Percentiles rank a stretch among this genome's conserved stretches.
phyloP scores from a whole-genome alignment of 2,329 filamentous ascomycete genomes.

The Ophiobolus disseminans region DNA sequence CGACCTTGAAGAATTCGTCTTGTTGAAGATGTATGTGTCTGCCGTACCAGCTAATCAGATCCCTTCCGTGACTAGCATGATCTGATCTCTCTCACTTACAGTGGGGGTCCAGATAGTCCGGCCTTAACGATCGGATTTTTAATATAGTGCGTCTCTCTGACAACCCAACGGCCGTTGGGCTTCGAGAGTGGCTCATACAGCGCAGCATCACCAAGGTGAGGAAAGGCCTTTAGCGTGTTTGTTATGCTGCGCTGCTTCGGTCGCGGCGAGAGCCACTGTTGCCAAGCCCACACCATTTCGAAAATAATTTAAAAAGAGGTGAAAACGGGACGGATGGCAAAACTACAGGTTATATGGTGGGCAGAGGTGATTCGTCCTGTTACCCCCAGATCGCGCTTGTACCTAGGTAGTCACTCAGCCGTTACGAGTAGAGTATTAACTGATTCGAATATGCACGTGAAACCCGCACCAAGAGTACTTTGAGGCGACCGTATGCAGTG shows the following conservation, averaged over 20 bases:
- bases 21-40: neutral
- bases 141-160: conserved; percentile 2
- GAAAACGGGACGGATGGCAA: neutral
- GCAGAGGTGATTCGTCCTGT: neutral
- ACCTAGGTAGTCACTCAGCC: neutral
- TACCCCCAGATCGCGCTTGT: neutral
- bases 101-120: neutral
- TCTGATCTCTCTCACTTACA: neutral
- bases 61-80: neutral
- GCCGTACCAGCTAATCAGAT: neutral
- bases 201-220: conserved; percentile 2
- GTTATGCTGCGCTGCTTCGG: neutral
- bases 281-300: conserved; percentile 1
- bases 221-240: neutral
- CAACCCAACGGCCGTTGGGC: neutral
- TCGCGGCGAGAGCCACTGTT: neutral
- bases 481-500: neutral
- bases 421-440: neutral
- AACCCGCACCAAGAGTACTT: neutral
- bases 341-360: neutral
- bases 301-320: neutral
- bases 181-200: conserved; percentile 1
- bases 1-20: conserved; percentile 2
- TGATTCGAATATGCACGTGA: neutral
- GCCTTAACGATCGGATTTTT: neutral